phyloP scores from a whole-genome alignment of 2,329 filamentous ascomycete species.

The Dactylellina haptotyla region DNA sequence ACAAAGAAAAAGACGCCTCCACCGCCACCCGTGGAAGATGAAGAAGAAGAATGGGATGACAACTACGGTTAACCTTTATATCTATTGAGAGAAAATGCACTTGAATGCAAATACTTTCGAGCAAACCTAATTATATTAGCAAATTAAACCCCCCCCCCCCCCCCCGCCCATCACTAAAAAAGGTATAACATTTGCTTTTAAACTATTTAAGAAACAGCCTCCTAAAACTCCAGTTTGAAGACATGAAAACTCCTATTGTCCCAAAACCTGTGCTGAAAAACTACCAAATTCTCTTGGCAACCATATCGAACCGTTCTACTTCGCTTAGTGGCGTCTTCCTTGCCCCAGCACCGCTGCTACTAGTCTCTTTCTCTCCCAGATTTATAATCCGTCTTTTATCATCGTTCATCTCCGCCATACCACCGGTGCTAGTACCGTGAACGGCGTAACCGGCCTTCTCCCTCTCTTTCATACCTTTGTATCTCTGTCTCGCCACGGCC shows the following conservation, averaged over 20 bases:
- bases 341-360: constrained; percentile 62
- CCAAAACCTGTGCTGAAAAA: not conserved
- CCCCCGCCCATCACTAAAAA: not conserved
- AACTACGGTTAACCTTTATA: constrained; percentile 58
- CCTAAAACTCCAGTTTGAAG: not conserved
- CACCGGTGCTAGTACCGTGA: constrained; percentile 81
- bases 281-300: constrained; percentile 94
- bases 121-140: not conserved
- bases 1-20: constrained; percentile 55
- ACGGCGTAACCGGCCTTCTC: constrained; percentile 72
- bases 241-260: not conserved
- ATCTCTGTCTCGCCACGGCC: constrained; percentile 79
- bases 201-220: too few species aligned
- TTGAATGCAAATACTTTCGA: not conserved
- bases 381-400: constrained; percentile 88
- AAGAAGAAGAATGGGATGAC: constrained; percentile 56
- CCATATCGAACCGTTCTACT: constrained; percentile 82
- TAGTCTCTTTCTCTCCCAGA: constrained; percentile 76
- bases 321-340: constrained; percentile 70
- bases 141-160: not conserved
- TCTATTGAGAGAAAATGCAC: too few species aligned
- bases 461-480: constrained; percentile 77
- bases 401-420: constrained; percentile 86
- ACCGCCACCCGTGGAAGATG: constrained; percentile 45
- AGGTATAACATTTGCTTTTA: too few species aligned